Evolutionary conservation across 176 grass and related monocot genomes (phyloP).

Genomic region (Triticum timopheevii): DNA sequence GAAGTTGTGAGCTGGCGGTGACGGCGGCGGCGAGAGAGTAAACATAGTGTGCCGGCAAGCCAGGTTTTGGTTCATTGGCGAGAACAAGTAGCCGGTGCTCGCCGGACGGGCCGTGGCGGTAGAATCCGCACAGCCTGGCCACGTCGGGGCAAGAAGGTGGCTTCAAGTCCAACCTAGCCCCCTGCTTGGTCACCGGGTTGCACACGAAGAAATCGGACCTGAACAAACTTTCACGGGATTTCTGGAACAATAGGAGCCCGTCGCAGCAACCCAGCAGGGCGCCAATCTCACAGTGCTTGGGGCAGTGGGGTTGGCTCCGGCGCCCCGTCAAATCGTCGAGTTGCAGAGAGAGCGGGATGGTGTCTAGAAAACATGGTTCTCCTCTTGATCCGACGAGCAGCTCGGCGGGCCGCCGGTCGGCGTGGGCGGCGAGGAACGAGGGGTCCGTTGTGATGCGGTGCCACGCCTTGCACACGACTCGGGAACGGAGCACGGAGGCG

Average conservation of each 20-base stretch:
- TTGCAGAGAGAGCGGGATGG: neutral
- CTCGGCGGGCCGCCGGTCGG: neutral
- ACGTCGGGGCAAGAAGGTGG: neutral
- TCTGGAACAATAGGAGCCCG: neutral
- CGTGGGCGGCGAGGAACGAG: neutral
- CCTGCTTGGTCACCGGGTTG: neutral
- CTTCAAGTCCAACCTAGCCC: neutral
- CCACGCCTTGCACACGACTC: neutral
- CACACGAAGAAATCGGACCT: neutral
- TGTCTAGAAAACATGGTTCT: neutral
- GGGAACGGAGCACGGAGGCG: neutral
- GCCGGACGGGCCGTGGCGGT: neutral
- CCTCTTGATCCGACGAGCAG: neutral
- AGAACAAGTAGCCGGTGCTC: slow-evolving; percentile 20
- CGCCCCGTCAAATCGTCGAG: neutral
- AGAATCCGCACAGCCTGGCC: neutral
- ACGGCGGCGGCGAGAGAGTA: neutral
- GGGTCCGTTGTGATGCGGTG: neutral
- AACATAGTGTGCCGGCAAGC: neutral
- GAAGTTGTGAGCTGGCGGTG: neutral
- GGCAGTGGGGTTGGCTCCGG: neutral
- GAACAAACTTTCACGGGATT: too few relatives aligned
- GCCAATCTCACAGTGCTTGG: neutral
- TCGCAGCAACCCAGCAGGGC: neutral
- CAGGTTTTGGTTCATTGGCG: neutral